Evolutionary conservation across 352 stramenopile species (phyloP).

Genomic region (Phytopythium delawarense): DNA sequence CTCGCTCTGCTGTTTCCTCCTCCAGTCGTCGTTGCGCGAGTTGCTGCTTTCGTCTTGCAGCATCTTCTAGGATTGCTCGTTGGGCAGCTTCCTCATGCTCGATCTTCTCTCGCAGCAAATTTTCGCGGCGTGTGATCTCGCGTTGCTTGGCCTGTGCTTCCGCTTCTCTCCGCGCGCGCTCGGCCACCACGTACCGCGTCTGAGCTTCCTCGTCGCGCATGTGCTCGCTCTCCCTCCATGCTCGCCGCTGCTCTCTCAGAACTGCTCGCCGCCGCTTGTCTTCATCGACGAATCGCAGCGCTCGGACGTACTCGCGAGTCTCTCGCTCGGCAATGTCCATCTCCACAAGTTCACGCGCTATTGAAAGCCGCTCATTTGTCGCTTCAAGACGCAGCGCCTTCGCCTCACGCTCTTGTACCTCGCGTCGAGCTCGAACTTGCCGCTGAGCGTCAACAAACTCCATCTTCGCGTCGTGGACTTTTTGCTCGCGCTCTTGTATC

Average conservation of each 20-base stretch:
- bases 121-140: slow-evolving; percentile 21
- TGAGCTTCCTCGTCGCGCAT: slow-evolving; percentile 65
- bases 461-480: slow-evolving; percentile 26
- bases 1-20: slow-evolving; percentile 19
- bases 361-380: slow-evolving; percentile 30
- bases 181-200: slow-evolving; percentile 42
- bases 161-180: slow-evolving; percentile 7
- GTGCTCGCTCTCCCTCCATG: slow-evolving; percentile 36
- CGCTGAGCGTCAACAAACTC: slow-evolving; percentile 13
- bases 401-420: slow-evolving; percentile 13
- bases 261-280: slow-evolving; percentile 29
- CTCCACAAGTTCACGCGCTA: slow-evolving; percentile 22
- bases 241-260: slow-evolving; percentile 23
- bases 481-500: slow-evolving; percentile 21
- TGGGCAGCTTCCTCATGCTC: slow-evolving; percentile 23
- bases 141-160: slow-evolving; percentile 15
- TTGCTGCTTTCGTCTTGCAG: slow-evolving; percentile 24
- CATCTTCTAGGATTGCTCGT: slow-evolving; percentile 17
- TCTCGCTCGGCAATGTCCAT: slow-evolving; percentile 50
- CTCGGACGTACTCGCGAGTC: slow-evolving; percentile 41
- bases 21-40: slow-evolving; percentile 20
- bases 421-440: slow-evolving; percentile 11
- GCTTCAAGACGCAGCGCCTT: slow-evolving; percentile 18
- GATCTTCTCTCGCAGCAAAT: slow-evolving; percentile 27
- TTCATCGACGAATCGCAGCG: slow-evolving; percentile 23